Base-by-base conservation (phyloP, 371 early-diverging fungal genomes). In the Mortierella sp. region DNA sequence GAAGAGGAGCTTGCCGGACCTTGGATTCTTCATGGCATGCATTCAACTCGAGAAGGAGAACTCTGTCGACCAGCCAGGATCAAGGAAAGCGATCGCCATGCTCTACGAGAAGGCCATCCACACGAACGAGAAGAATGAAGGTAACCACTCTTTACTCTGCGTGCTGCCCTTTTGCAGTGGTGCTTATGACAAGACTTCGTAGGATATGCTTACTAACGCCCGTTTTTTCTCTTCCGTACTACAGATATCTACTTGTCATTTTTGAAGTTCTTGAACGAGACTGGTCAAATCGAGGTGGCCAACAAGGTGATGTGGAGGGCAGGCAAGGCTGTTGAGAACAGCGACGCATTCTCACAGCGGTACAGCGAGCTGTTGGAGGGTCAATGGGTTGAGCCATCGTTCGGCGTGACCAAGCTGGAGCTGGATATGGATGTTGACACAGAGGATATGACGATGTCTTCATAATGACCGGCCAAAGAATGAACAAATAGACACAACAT, bases 221-320 rank as follows among this genome's bases (percentile, higher is more conserved):
- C 54, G 48, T 48, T 2, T 54, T 24, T 48, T 38, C 46, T 29
- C 29, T 21, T 38, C 21, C 32, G 48, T 14, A 48, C 60, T 0
- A 55, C 85, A 91, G 93, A 90, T 70, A 88, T 92, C 16, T 95
- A 94, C 91, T 88, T 95, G 32, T 86, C 89, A 5, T 94, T 91
- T 77, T 86, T 95, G 74, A 84, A 82, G 29, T 93, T 93, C 79
- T 91, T 95, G 80, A 87, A 93, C 70, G 88, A 89, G 18, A 88
- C 89, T 68, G 87, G 88, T 44, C 89, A 91, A 68, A 89, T 90
- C 71, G 85, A 88, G 75, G 79, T 86, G 71, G 89, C 94, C 49
- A 84, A 90, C 74, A 75, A 90, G 32, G 89, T 95, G 55, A 90
- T 94, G 74, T 93, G 91, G 91, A 89, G 91, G 75, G 96, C 95